phyloP scores from a whole-genome alignment of 345 rosid genomes.

The Citrus glauca region DNA sequence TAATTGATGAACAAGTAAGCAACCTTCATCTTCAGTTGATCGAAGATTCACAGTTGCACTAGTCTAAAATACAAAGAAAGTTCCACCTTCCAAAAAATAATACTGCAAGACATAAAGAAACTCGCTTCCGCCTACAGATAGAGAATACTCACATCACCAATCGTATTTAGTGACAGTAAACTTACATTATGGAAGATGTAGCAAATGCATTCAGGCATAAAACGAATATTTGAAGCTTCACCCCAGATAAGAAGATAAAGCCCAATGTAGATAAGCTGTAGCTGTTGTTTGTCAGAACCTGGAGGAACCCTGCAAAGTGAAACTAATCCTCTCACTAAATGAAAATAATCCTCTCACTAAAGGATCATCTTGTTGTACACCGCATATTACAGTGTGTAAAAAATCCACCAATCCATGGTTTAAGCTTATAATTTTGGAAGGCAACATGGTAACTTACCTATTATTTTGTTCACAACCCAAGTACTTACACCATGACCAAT shows the following conservation, averaged over 20 bases:
- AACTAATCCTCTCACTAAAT: constrained; percentile 18
- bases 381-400: background rate
- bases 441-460: constrained; percentile 35
- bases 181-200: constrained; percentile 91
- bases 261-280: constrained; percentile 71
- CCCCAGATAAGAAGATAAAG: constrained; percentile 99
- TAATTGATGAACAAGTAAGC: background rate
- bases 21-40: background rate
- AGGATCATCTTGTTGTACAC: constrained; percentile 1
- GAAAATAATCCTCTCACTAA: constrained; percentile 8
- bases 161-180: constrained; percentile 1
- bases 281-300: constrained; percentile 43
- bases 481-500: constrained; percentile 90
- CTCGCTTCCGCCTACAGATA: background rate
- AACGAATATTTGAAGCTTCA: constrained; percentile 96
- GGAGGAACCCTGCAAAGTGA: constrained; percentile 46
- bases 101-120: background rate
- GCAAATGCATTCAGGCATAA: constrained; percentile 99
- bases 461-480: constrained; percentile 44
- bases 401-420: background rate
- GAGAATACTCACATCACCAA: constrained; percentile 6
- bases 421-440: constrained; percentile 11
- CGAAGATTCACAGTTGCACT: background rate
- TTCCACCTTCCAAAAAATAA: background rate
- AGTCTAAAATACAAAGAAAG: background rate